Evolutionary conservation across 2,329 filamentous ascomycete genomes (phyloP).

Genomic region (Colletotrichum theobromicola): DNA sequence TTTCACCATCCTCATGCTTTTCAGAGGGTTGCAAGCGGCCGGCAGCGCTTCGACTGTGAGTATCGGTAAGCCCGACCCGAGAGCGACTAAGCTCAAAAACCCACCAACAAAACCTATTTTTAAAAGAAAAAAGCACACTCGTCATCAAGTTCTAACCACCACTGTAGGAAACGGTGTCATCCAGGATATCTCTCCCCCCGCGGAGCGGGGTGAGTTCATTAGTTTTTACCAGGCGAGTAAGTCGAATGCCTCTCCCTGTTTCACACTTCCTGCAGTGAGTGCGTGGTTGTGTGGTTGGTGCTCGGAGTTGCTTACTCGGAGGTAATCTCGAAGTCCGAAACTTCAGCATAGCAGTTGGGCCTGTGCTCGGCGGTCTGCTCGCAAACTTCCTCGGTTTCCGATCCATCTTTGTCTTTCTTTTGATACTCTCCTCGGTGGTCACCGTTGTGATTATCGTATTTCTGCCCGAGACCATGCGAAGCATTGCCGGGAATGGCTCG

Average conservation of each 20-base stretch:
- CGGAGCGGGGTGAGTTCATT: conserved; percentile 33
- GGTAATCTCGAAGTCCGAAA: conserved; percentile 26
- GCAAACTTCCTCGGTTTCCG: conserved; percentile 31
- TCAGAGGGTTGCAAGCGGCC: conserved; percentile 52
- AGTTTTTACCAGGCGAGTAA: conserved; percentile 36
- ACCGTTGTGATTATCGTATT: conserved; percentile 25
- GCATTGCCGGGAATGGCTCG: conserved; percentile 31
- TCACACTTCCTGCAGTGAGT: neutral
- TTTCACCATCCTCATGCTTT: conserved; percentile 46
- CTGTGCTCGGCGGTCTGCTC: conserved; percentile 35
- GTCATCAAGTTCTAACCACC: neutral
- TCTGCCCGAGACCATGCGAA: conserved; percentile 32
- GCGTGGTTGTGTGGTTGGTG: neutral
- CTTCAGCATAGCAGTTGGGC: conserved; percentile 35
- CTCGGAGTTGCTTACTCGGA: neutral
- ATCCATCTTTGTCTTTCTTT: conserved; percentile 31
- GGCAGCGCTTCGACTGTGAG: conserved; percentile 53
- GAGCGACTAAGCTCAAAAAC: neutral
- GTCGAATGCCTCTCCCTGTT: neutral
- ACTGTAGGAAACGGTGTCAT: conserved; percentile 33
- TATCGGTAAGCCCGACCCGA: conserved; percentile 38
- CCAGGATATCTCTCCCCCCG: conserved; percentile 32
- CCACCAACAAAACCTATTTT: neutral
- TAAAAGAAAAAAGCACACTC: neutral
- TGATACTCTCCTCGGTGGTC: neutral